These are phyloP conservation scores for Xylariomycetidae sp. DNA, from an alignment of 2,329 filamentous ascomycete genomes.

Conservation along the genomic window DNA sequence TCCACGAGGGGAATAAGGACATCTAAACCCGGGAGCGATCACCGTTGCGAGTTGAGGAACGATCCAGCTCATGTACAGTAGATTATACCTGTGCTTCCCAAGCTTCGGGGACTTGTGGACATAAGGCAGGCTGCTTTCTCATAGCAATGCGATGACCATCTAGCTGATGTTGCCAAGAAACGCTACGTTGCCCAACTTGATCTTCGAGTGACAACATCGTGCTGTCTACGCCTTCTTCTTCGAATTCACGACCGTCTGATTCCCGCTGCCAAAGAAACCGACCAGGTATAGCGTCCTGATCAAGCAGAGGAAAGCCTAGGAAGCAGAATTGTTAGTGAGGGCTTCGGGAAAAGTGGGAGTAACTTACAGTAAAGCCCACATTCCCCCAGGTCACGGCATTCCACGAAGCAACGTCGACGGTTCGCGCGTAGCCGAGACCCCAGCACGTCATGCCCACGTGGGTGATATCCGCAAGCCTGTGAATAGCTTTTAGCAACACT, in stretches of 20 bases:
- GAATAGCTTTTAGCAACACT: background rate
- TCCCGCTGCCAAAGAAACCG: constrained; percentile 25
- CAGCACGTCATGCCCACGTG: constrained; percentile 58
- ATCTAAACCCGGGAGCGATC: too few relatives aligned
- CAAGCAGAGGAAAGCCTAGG: constrained; percentile 24
- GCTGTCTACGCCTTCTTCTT: constrained; percentile 17
- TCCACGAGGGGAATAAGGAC: constrained; percentile 26
- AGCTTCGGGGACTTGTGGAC: too few relatives aligned
- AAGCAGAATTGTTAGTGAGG: too few relatives aligned
- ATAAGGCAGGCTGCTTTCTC: too few relatives aligned
- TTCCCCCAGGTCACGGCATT: constrained; percentile 71
- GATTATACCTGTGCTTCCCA: too few relatives aligned
- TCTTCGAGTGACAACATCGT: too few relatives aligned
- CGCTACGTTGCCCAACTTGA: background rate
- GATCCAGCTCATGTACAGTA: too few relatives aligned
- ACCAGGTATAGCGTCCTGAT: constrained; percentile 26
- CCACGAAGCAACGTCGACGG: constrained; percentile 52
- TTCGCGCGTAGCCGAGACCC: constrained; percentile 49
- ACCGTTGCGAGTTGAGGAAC: too few relatives aligned
- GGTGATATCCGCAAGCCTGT: constrained; percentile 55
- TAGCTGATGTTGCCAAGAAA: too few relatives aligned
- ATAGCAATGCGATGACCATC: too few relatives aligned
- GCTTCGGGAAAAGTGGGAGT: background rate
- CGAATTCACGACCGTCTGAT: constrained; percentile 1
- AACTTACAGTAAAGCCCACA: constrained; percentile 55